Evolutionary conservation across 768 basidiomycete species (phyloP).

Genomic region (Nidula microcarpa): DNA sequence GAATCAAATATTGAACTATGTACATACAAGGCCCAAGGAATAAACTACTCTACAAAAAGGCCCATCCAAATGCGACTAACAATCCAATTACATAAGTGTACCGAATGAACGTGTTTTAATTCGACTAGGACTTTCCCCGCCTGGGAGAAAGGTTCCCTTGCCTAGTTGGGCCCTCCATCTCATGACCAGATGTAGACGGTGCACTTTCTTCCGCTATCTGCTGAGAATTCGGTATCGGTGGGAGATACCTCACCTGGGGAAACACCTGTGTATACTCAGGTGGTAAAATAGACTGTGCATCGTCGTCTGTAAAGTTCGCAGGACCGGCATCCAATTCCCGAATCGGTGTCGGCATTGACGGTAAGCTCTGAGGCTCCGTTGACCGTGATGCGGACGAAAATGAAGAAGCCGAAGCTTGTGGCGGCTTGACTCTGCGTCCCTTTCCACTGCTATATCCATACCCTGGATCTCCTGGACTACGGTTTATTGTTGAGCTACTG

Average conservation of each 20-base stretch:
- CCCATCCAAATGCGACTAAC: too few species aligned
- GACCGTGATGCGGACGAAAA: slow-evolving; percentile 8
- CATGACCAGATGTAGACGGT: too few species aligned
- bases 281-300: slow-evolving; percentile 18
- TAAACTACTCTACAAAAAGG: too few species aligned
- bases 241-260: not conserved
- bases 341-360: slow-evolving; percentile 1
- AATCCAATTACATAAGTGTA: too few species aligned
- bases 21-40: too few species aligned
- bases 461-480: not conserved
- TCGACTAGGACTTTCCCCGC: too few species aligned
- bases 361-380: not conserved
- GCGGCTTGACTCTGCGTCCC: not conserved
- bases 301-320: slow-evolving; percentile 7
- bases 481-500: not conserved
- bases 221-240: too few species aligned
- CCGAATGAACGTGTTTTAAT: too few species aligned
- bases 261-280: slow-evolving; percentile 26
- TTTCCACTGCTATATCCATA: not conserved
- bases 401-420: slow-evolving; percentile 5
- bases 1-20: too few species aligned
- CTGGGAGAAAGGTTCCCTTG: too few species aligned
- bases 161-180: too few species aligned
- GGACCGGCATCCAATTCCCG: slow-evolving; percentile 22
- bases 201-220: too few species aligned